Evolutionary conservation across 352 stramenopile species (phyloP).

Genomic region (Phytophthora aleatoria): DNA sequence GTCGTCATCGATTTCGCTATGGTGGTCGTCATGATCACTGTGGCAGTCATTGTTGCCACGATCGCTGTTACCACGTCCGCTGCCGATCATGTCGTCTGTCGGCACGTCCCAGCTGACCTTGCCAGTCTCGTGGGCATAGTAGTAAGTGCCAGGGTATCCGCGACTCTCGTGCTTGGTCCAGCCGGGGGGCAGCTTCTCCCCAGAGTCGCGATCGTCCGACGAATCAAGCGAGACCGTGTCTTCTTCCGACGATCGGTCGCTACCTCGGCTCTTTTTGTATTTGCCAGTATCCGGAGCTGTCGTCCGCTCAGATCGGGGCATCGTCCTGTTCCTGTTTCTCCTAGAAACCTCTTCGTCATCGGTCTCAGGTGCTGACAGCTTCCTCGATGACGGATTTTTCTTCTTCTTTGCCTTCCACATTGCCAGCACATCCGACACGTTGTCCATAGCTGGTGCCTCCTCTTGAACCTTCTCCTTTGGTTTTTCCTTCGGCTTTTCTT

Average conservation of each 20-base stretch:
- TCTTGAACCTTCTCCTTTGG: constrained; percentile 17
- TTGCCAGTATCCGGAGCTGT: constrained; percentile 14
- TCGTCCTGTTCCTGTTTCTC: constrained; percentile 16
- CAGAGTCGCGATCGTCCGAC: constrained; percentile 40
- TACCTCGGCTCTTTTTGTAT: constrained; percentile 48
- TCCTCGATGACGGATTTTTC: constrained; percentile 20
- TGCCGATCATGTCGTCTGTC: constrained; percentile 30
- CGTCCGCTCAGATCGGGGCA: constrained; percentile 13
- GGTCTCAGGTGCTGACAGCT: constrained; percentile 14
- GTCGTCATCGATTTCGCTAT: constrained; percentile 23
- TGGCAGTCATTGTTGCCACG: background rate
- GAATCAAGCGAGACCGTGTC: constrained; percentile 47
- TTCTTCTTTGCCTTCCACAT: constrained; percentile 59
- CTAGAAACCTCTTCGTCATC: constrained; percentile 22
- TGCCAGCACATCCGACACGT: constrained; percentile 48
- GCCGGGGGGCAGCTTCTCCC: constrained; percentile 44
- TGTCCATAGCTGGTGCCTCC: constrained; percentile 30
- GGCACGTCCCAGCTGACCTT: constrained; percentile 75
- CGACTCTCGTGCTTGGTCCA: constrained; percentile 78
- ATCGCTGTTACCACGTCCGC: constrained; percentile 12
- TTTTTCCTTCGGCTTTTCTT: constrained; percentile 16
- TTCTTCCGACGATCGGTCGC: constrained; percentile 50
- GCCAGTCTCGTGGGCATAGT: constrained; percentile 66
- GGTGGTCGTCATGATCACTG: constrained; percentile 30
- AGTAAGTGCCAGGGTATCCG: constrained; percentile 62